Evolutionary conservation across 208 protist genomes (phyloP).

Genomic region (Acanthamoeba sp.): DNA sequence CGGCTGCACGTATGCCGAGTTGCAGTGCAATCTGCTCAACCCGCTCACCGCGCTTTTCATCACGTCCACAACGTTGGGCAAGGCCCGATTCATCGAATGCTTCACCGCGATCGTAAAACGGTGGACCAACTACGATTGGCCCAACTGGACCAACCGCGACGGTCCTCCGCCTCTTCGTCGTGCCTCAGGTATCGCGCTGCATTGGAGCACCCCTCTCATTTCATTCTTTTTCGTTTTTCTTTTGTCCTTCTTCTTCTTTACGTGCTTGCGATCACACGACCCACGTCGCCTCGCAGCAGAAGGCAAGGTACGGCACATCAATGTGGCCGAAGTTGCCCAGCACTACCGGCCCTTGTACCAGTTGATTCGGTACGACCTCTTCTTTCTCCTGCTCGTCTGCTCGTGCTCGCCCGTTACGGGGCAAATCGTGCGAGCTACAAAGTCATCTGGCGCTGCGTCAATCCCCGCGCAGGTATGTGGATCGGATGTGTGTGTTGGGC

Average conservation of each 20-base stretch:
- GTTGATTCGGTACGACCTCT: background rate
- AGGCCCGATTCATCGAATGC: background rate
- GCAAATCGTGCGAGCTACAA: too few species aligned
- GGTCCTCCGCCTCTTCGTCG: background rate
- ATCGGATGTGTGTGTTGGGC: slow-evolving; percentile 42
- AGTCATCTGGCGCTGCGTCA: too few species aligned
- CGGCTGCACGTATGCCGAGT: background rate
- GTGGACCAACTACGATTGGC: slow-evolving; percentile 40
- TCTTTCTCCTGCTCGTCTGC: too few species aligned
- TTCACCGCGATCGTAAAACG: background rate
- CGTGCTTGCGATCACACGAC: too few species aligned
- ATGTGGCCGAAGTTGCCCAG: background rate
- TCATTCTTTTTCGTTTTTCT: too few species aligned
- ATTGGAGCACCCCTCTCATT: too few species aligned
- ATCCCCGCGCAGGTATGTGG: background rate
- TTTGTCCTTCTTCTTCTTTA: too few species aligned
- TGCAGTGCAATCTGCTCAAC: background rate
- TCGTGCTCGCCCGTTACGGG: too few species aligned
- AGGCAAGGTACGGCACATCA: background rate
- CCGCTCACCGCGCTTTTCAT: slow-evolving; percentile 15
- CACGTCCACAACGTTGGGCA: slow-evolving; percentile 14
- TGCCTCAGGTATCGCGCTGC: background rate
- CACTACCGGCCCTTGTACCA: background rate
- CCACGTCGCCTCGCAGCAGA: background rate
- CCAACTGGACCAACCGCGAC: slow-evolving; percentile 1